These are phyloP conservation scores for Rhododendron kiyosumense DNA, from an alignment of 148 eudicot genomes.

Conservation along the genomic window DNA sequence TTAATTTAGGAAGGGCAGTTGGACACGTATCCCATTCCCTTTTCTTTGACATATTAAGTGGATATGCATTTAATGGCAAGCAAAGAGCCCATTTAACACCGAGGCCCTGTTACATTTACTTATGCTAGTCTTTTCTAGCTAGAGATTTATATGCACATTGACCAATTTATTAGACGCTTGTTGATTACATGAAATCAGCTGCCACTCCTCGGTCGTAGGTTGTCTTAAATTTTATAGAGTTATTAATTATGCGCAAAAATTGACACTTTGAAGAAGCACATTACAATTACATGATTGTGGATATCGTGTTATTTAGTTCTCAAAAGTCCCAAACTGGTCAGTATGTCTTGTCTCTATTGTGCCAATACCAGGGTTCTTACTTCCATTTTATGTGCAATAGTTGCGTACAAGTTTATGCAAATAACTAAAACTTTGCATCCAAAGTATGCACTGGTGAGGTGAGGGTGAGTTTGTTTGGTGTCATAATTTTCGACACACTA, in stretches of 20 bases:
- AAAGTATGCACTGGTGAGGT: not conserved
- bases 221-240: not conserved
- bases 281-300: not conserved
- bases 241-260: not conserved
- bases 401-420: not conserved
- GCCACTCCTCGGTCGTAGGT: not conserved
- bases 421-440: not conserved
- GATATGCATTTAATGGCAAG: not conserved
- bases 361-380: not conserved
- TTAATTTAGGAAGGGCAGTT: not conserved
- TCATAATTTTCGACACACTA: not conserved
- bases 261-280: not conserved
- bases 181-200: not conserved
- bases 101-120: not conserved
- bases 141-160: not conserved
- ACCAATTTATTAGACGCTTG: not conserved
- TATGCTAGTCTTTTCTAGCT: not conserved
- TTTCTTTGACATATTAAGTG: not conserved
- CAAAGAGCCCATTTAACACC: not conserved
- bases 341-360: not conserved
- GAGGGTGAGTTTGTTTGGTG: not conserved
- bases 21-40: not conserved
- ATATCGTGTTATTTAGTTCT: not conserved
- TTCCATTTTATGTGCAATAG: not conserved
- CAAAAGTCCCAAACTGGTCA: not conserved